Base-by-base conservation (phyloP, 148 eudicot genomes). In the Rhododendron simsii region DNA sequence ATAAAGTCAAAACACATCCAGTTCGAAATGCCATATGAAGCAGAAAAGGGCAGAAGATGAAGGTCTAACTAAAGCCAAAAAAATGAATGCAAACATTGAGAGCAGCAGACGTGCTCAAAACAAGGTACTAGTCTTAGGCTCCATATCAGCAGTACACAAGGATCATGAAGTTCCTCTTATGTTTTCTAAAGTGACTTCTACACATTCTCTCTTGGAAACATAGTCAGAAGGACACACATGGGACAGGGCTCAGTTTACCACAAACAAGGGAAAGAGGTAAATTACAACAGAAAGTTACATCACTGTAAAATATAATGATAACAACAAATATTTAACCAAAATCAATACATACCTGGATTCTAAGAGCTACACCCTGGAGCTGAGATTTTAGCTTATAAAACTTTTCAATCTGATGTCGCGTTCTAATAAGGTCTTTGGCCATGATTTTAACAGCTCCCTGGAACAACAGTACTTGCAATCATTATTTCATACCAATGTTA, bases 371-470 rank as follows among this genome's bases (percentile, higher is more conserved):
- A 85, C 98, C 98, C 88, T 97, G 99, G 78, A 97, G 99, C 87
- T 97, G 99, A 26, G 99, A 97, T 85, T 97, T 97, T 47, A 97
- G 95, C 90, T 97, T 97, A 88, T 97, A 97, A 84, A 97, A 97
- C 84, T 97, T 97, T 84, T 97, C 99, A 84, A 97, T 84, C 82
- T 97, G 99, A 89, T 97, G 99, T 45, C 99, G 89, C 80, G 98
- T 97, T 91, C 99, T 93, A 81, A 97, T 97, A 71, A 97, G 94
- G 86, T 97, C 99, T 89, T 95, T 97, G 21, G 99, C 99, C 98
- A 97, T 97, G 87, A 97, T 95, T 91, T 91, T 96, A 20, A 97
- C 99, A 88, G 99, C 99, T 88, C 99, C 99, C 99, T 97, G 90
- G 33, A 67, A 85, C 82, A 87, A 28, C 7, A 74, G 48, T 28